Base-by-base conservation (phyloP, 768 basidiomycete genomes). In the Podaxis sp. region DNA sequence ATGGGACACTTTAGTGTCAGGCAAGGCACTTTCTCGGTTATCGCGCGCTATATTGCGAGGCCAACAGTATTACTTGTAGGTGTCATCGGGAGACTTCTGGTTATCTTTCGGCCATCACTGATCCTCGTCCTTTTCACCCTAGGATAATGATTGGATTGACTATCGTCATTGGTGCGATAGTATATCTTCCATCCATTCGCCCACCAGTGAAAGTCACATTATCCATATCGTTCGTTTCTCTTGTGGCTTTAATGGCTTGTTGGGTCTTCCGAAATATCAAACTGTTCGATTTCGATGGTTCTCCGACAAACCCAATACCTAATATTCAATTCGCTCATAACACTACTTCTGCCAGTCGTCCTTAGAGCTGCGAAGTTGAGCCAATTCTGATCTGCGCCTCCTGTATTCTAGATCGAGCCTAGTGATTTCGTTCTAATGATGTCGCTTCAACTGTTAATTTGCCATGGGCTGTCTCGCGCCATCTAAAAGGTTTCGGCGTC, bases 41-140 rank as follows among this genome's bases (percentile, higher is more conserved):
- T 55, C 54, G 13, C 33, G 54, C 9, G 54, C 54, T 17, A 7
- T 55, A 7, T 19, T 55, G 19, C 29, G 37, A 22, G 29, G 54
- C 19, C 54, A 55, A 38, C 54, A 55, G 12, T 55, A 55, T 36
- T 55, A 55, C 37, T 2, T 55, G 54, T 55, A 17, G 33, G 54
- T 55, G 7, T 9, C 33, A 22, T n/a, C 2, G 3, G 1, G 11
- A 33, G 13, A 12, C 33, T 38, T 7, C n/a, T 5, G 22, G 17
- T 17, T 27, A 27, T 27, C 27, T 27, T 27, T 27, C 27, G 7
- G 27, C 1, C 27, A 55, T n/a, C 17, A 38, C 37, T 55, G 33
- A 55, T 11, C 37, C 9, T 27, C 7, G 27, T 27, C 27, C 5
- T 27, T 27, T 15, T 9, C 17, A 40, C 5, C 11, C 19, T 11